Percentiles rank a stretch among this genome's conserved stretches.
phyloP scores from a whole-genome alignment of 2,329 filamentous ascomycete genomes.

The Clonostachys sp. region DNA sequence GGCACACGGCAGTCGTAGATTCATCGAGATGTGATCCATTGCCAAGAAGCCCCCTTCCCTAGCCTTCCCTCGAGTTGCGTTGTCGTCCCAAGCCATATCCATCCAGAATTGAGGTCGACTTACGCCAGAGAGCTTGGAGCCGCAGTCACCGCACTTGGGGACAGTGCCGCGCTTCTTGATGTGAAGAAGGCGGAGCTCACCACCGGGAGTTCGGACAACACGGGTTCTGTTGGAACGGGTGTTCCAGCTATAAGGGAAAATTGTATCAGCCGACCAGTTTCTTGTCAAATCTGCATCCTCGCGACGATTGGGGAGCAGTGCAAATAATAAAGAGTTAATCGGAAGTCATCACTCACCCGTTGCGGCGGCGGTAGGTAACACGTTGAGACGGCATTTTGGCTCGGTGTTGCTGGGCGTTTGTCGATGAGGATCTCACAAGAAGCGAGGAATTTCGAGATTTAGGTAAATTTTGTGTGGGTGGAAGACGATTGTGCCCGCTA shows the following conservation, averaged over 20 bases:
- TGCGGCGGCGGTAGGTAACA: slow-evolving; percentile 71
- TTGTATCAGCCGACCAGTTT: too few relatives aligned
- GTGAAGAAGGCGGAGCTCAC: slow-evolving; percentile 92
- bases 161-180: slow-evolving; percentile 99
- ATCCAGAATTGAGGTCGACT: slow-evolving; percentile 40
- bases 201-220: slow-evolving; percentile 93
- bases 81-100: not conserved
- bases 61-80: not conserved
- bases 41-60: not conserved
- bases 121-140: slow-evolving; percentile 95
- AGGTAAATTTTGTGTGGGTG: slow-evolving; percentile 36
- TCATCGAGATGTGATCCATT: not conserved
- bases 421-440: slow-evolving; percentile 26
- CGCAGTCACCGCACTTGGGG: slow-evolving; percentile 99
- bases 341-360: slow-evolving; percentile 58
- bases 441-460: slow-evolving; percentile 35
- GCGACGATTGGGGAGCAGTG: too few relatives aligned
- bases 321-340: not conserved
- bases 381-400: slow-evolving; percentile 55
- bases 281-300: too few relatives aligned
- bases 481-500: slow-evolving; percentile 29
- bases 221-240: slow-evolving; percentile 96
- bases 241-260: slow-evolving; percentile 71
- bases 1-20: not conserved
- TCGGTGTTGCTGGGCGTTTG: slow-evolving; percentile 26